Evolutionary conservation across 1,284 basidiomycete species (phyloP).

Genomic region (Limonomyces culmigenus): DNA sequence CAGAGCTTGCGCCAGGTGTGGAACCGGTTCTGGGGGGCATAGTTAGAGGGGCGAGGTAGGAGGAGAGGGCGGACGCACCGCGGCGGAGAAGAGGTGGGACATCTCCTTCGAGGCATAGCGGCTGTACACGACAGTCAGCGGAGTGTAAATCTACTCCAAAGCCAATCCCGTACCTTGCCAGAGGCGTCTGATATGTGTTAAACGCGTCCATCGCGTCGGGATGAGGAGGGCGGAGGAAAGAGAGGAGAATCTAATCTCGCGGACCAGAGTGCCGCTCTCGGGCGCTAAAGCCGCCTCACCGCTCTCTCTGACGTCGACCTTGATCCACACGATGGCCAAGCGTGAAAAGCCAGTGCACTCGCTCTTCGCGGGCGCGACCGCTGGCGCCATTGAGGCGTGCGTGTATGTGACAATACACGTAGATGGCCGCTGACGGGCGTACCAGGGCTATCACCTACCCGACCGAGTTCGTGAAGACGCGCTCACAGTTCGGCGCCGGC

Average conservation of each 20-base stretch:
- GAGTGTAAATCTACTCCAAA: neutral
- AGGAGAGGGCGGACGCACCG: slow-evolving; percentile 28
- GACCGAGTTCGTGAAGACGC: slow-evolving; percentile 84
- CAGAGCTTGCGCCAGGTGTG: slow-evolving; percentile 94
- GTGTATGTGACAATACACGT: slow-evolving; percentile 12
- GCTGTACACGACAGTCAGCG: slow-evolving; percentile 24
- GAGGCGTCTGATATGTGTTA: slow-evolving; percentile 59
- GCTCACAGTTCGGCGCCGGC: slow-evolving; percentile 68
- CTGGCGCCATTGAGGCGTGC: slow-evolving; percentile 85
- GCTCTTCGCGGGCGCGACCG: slow-evolving; percentile 80
- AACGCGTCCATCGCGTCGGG: slow-evolving; percentile 49
- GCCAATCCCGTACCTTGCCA: slow-evolving; percentile 36
- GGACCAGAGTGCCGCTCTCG: too few relatives aligned
- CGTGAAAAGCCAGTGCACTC: slow-evolving; percentile 65
- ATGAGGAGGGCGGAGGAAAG: too few relatives aligned
- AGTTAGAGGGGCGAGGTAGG: neutral
- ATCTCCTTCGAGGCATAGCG: slow-evolving; percentile 99
- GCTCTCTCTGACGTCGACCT: too few relatives aligned
- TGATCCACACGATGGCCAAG: too few relatives aligned
- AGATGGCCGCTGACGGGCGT: neutral
- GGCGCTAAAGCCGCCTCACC: too few relatives aligned
- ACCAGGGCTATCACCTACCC: slow-evolving; percentile 72
- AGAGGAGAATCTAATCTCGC: too few relatives aligned
- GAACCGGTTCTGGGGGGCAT: slow-evolving; percentile 64
- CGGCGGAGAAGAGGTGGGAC: slow-evolving; percentile 88